A percentile compares a stretch with the other conserved stretches of the same genome.
These are phyloP conservation scores for Crithidia acanthocephali DNA, from an alignment of 208 protist genomes.

Conservation along the genomic window DNA sequence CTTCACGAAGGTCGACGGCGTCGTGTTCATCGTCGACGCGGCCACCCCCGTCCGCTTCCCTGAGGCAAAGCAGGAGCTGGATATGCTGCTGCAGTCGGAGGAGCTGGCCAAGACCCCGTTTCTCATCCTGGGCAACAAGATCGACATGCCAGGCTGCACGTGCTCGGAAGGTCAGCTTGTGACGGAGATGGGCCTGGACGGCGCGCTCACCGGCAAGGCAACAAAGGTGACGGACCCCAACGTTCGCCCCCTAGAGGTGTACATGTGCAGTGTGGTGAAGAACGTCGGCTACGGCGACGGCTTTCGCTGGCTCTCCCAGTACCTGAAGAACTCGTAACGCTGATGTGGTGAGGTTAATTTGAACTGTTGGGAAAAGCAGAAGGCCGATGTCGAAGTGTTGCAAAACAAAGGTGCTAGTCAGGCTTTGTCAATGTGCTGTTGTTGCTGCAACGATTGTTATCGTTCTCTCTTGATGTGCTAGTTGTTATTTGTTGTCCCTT, in stretches of 20 bases:
- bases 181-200: slow-evolving; percentile 89
- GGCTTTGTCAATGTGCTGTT: too few relatives aligned
- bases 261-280: slow-evolving; percentile 99
- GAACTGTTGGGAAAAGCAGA: too few relatives aligned
- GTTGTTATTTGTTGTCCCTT: too few relatives aligned
- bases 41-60: slow-evolving; percentile 95
- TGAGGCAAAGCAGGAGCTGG: slow-evolving; percentile 97
- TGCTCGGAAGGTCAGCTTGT: slow-evolving; percentile 96
- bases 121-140: slow-evolving; percentile 99
- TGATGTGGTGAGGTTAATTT: too few relatives aligned
- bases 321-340: slow-evolving; percentile 81
- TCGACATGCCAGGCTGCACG: slow-evolving; percentile 95
- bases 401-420: too few relatives aligned
- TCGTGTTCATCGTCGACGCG: slow-evolving; percentile 99
- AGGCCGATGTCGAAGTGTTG: not conserved
- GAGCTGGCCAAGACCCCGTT: slow-evolving; percentile 97
- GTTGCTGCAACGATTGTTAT: too few relatives aligned
- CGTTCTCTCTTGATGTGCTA: too few relatives aligned
- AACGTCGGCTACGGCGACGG: slow-evolving; percentile 98
- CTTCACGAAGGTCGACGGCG: slow-evolving; percentile 98
- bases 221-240: slow-evolving; percentile 83
- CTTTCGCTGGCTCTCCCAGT: slow-evolving; percentile 96
- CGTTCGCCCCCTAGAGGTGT: slow-evolving; percentile 98
- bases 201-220: slow-evolving; percentile 95
- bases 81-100: slow-evolving; percentile 96